Conservation (phyloP, 331 rosid genomes). For the Malus hybrid region DNA sequence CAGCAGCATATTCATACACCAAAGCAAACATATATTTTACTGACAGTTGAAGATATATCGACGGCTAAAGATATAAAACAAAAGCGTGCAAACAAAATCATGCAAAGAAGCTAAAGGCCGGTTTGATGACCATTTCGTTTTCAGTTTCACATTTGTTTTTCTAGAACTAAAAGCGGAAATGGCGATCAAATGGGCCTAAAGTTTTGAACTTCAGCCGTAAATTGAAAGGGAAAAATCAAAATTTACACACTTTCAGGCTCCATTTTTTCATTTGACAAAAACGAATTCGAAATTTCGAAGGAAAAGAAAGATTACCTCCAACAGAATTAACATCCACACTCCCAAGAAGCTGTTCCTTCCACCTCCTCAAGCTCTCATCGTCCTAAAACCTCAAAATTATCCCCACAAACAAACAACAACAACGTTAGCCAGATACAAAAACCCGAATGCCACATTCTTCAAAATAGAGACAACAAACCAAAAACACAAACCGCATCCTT, state of each 20-base stretch:
- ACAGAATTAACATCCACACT: slow-evolving; percentile 78
- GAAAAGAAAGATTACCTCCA: slow-evolving; percentile 50
- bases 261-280: not conserved
- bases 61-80: not conserved
- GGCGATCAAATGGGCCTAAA: not conserved
- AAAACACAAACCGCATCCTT: slow-evolving; percentile 57
- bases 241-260: not conserved
- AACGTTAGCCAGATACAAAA: not conserved
- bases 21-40: not conserved
- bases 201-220: not conserved
- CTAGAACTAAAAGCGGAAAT: not conserved
- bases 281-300: not conserved
- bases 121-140: not conserved
- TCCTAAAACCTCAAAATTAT: slow-evolving; percentile 42
- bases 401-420: not conserved
- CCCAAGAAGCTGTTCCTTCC: slow-evolving; percentile 99
- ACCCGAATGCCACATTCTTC: not conserved
- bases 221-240: not conserved
- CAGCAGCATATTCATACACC: not conserved
- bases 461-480: not conserved
- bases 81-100: not conserved
- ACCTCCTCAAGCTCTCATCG: slow-evolving; percentile 89
- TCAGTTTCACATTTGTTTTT: not conserved
- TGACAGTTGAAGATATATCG: not conserved
- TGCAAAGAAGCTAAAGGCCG: no score